Evolutionary conservation across 108 stramenopile species (phyloP).

Genomic region (Pseudonitzschia multiseries): DNA sequence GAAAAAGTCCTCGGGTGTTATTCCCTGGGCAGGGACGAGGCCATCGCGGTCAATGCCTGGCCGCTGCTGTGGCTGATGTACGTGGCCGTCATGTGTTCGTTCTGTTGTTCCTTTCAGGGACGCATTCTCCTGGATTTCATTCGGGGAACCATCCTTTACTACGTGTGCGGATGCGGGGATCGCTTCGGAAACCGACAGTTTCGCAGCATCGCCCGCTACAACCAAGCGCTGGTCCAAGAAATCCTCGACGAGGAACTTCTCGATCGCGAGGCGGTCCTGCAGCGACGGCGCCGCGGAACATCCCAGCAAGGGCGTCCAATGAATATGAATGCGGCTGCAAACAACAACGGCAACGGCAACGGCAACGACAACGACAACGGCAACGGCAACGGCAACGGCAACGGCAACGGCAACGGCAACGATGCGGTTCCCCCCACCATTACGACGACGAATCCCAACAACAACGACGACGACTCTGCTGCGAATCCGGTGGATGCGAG

Average conservation of each 20-base stretch:
- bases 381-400: not conserved
- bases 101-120: constrained; percentile 1
- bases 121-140: constrained; percentile 4
- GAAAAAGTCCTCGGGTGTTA: not conserved
- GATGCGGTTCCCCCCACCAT: not conserved
- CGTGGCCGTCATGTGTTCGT: not conserved
- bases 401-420: not conserved
- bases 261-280: not conserved
- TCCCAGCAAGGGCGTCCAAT: no score
- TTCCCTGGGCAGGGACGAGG: not conserved
- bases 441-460: not conserved
- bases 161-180: constrained; percentile 7
- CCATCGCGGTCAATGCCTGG: not conserved
- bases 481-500: not conserved
- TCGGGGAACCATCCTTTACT: not conserved
- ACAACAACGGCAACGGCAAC: not conserved
- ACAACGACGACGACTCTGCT: not conserved
- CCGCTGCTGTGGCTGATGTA: constrained; percentile 3
- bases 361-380: no score
- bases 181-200: not conserved
- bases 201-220: not conserved
- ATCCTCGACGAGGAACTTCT: not conserved
- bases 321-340: no score
- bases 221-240: not conserved
- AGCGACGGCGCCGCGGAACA: not conserved